Percentiles rank a stretch among this genome's conserved stretches.
These are phyloP conservation scores for Penicillium sp. DNA, from an alignment of 2,329 filamentous ascomycete species.

Conservation along the genomic window DNA sequence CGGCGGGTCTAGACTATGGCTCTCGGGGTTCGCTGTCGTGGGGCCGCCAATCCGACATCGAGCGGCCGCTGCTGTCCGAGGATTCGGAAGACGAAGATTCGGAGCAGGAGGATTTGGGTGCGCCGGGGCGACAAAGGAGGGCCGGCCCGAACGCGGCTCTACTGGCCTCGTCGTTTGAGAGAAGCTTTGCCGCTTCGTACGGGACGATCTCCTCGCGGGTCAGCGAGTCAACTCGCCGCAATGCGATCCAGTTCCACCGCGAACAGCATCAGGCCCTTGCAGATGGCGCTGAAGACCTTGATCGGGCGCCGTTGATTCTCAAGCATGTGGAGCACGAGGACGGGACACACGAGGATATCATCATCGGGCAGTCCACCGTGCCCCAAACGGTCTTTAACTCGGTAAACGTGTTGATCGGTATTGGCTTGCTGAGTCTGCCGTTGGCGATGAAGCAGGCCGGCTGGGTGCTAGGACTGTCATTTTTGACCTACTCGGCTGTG, in stretches of 20 bases:
- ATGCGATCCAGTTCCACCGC: slow-evolving; percentile 60
- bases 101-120: slow-evolving; percentile 19
- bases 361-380: slow-evolving; percentile 92
- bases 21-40: slow-evolving; percentile 32
- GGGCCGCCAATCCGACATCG: slow-evolving; percentile 37
- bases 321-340: slow-evolving; percentile 86
- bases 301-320: slow-evolving; percentile 78
- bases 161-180: slow-evolving; percentile 66
- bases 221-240: slow-evolving; percentile 62
- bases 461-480: slow-evolving; percentile 80
- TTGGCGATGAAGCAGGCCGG: slow-evolving; percentile 86
- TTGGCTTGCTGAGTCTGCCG: slow-evolving; percentile 87
- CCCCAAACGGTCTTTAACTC: slow-evolving; percentile 97
- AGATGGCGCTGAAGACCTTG: slow-evolving; percentile 59
- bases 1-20: slow-evolving; percentile 30
- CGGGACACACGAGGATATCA: slow-evolving; percentile 79
- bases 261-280: slow-evolving; percentile 58
- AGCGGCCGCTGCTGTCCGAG: slow-evolving; percentile 37
- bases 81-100: slow-evolving; percentile 38
- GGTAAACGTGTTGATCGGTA: slow-evolving; percentile 88
- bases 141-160: slow-evolving; percentile 28
- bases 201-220: slow-evolving; percentile 63
- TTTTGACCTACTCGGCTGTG: slow-evolving; percentile 74
- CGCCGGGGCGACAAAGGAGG: slow-evolving; percentile 26
- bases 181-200: slow-evolving; percentile 71